A percentile compares a stretch with the other conserved stretches of the same genome.
Evolutionary conservation across 768 basidiomycete genomes (phyloP).

Genomic region (Leccinellum rugosiceps): DNA sequence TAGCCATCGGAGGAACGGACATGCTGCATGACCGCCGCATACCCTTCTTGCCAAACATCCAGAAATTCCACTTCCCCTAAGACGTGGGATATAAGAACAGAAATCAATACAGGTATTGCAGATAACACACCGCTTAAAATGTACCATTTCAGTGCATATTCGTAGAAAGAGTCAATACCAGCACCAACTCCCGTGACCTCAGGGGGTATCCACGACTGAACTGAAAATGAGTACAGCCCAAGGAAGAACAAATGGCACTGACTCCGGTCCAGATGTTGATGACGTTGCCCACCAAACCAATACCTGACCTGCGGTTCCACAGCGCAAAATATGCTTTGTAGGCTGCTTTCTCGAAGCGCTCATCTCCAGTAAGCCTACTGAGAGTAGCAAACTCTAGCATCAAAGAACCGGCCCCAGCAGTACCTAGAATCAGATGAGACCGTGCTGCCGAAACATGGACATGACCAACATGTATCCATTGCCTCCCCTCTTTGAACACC

Average conservation of each 20-base stretch:
- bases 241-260: conserved; percentile 25
- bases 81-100: not conserved
- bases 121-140: conserved; percentile 65
- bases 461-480: conserved; percentile 73
- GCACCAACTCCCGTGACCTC: conserved; percentile 85
- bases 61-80: conserved; percentile 75
- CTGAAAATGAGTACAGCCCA: conserved; percentile 6
- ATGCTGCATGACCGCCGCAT: conserved; percentile 83
- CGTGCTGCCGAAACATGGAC: not conserved
- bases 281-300: conserved; percentile 86
- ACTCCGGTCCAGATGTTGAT: conserved; percentile 84
- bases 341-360: conserved; percentile 86
- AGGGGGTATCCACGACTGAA: conserved; percentile 67
- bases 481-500: conserved; percentile 78
- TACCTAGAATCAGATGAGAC: conserved; percentile 46
- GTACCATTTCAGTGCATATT: conserved; percentile 93
- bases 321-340: conserved; percentile 88
- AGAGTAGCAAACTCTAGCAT: conserved; percentile 94
- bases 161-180: conserved; percentile 94
- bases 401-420: conserved; percentile 90
- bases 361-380: conserved; percentile 86
- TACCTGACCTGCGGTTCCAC: conserved; percentile 87
- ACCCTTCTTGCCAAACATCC: conserved; percentile 82
- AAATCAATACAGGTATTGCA: not conserved
- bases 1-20: conserved; percentile 80